These are phyloP conservation scores for Zopfochytrium polystomum DNA, from an alignment of 371 early-diverging fungal species.

Conservation along the genomic window DNA sequence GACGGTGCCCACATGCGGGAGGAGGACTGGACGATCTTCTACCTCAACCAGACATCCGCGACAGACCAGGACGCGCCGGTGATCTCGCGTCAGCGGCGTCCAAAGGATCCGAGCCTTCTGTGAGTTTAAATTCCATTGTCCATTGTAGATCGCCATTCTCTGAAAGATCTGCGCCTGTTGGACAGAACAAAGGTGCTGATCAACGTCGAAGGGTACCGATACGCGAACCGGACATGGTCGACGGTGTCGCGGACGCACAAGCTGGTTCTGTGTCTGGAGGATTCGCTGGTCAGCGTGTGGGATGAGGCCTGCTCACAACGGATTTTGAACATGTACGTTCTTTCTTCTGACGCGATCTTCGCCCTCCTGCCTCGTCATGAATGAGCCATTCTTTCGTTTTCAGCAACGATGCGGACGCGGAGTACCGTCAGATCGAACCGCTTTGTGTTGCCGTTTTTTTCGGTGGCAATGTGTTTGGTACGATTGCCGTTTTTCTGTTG, in stretches of 20 bases:
- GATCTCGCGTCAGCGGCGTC: neutral
- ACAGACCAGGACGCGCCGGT: neutral
- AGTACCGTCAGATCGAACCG: slow-evolving; percentile 26
- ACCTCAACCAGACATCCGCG: slow-evolving; percentile 38
- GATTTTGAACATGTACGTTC: too few relatives aligned
- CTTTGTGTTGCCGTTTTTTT: slow-evolving; percentile 20
- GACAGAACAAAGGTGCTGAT: neutral
- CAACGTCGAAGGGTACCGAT: neutral
- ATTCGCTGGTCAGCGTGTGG: neutral
- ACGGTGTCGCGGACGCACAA: neutral
- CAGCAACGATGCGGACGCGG: too few relatives aligned
- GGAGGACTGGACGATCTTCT: slow-evolving; percentile 94
- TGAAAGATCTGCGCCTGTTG: too few relatives aligned
- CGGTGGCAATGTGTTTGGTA: slow-evolving; percentile 14
- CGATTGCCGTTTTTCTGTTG: neutral
- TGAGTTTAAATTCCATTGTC: too few relatives aligned
- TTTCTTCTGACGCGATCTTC: too few relatives aligned
- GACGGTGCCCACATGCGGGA: slow-evolving; percentile 90
- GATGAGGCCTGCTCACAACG: neutral
- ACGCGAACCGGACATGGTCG: too few relatives aligned
- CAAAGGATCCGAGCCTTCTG: neutral
- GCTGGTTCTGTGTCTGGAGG: neutral
- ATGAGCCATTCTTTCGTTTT: too few relatives aligned
- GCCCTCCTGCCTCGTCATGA: too few relatives aligned
- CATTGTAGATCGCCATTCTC: too few relatives aligned